Percentiles rank a stretch among this genome's conserved stretches.
Evolutionary conservation across 345 rosid genomes (phyloP).

Genomic region (Erucastrum elatum): DNA sequence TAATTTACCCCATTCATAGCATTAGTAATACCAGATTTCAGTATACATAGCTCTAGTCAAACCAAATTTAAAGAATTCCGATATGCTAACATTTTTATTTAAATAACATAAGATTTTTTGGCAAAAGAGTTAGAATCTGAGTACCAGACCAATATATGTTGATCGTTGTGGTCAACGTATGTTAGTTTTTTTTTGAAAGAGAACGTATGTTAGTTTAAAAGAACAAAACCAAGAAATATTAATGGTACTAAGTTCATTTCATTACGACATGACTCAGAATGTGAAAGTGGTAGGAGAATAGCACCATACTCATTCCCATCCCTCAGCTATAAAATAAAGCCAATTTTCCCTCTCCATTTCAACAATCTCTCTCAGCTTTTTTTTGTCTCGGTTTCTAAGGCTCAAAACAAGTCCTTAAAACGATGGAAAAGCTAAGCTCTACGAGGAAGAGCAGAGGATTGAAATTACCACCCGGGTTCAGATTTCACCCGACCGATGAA

Average conservation of each 20-base stretch:
- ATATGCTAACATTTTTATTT: too few species aligned
- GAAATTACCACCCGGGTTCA: constrained; percentile 85
- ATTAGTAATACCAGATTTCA: background rate
- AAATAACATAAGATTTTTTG: too few species aligned
- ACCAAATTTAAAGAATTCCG: background rate
- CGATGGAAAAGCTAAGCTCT: constrained; percentile 57
- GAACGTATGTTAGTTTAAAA: background rate
- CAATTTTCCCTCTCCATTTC: constrained; percentile 10
- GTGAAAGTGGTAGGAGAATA: background rate
- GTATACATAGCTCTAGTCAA: background rate
- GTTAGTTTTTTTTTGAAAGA: too few species aligned
- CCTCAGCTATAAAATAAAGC: constrained; percentile 26
- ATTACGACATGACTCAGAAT: constrained; percentile 7
- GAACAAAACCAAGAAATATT: background rate
- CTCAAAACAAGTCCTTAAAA: background rate
- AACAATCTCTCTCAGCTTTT: constrained; percentile 3
- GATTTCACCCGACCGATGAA: constrained; percentile 94
- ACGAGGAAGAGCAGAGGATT: constrained; percentile 63
- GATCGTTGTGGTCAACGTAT: background rate
- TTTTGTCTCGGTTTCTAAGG: background rate
- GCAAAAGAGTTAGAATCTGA: too few species aligned
- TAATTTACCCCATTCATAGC: background rate
- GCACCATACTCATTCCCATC: background rate
- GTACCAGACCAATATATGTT: background rate
- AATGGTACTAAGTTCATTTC: background rate